Evolutionary conservation across 2,329 filamentous ascomycete genomes (phyloP), one percentile per base, ranked within the genome.

Genomic region (Dothideomycetes sp.): DNA sequence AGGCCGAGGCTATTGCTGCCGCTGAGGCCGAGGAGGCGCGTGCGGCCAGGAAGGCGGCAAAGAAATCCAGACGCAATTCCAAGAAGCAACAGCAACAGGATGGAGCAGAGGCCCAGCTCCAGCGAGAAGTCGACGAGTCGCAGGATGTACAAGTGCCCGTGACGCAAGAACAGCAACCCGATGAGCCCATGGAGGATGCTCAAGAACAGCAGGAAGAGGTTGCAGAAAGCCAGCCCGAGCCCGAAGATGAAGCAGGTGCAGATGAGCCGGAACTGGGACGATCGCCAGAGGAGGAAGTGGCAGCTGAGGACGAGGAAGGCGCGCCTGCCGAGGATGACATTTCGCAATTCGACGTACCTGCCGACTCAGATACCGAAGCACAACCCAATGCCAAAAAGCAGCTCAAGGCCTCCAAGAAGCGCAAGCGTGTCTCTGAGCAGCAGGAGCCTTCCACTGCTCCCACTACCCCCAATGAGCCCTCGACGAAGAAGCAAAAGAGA

Each of bases 81-180:
- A 40, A 40, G 29, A 40, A 40, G 29, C 16, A 17, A 11, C 19
- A 29, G 27, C 27, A 29, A n/a, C 28, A 40, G 22, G 18, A 28
- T 15, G 32, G 24, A 8, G 15, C n/a, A 13, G 27, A 7, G n/a
- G 8, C 19, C 11, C 20, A 20, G 16, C 29, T 22, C n/a, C n/a
- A n/a, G n/a, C n/a, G n/a, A n/a, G n/a, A n/a, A n/a, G n/a, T n/a
- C 8, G 37, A 40, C 10, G 28, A 40, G 12, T 24, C 31, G 24
- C 25, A 42, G 18, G 22, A 42, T 7, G 32, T 32, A 6, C 27
- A 37, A 17, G 38, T 45, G 13, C 43, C 43, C n/a, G 43, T 42
- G 15, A 45, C 43, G 18, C 43, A 45, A 33, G 20, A 40, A 6
- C 10, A 40, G 10, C 12, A 41, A 13, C 16, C 15, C n/a, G 37